Percentiles rank a stretch among this genome's conserved stretches.
phyloP scores from a whole-genome alignment of 1,284 basidiomycete species.

The Rhodotorula sp. region DNA sequence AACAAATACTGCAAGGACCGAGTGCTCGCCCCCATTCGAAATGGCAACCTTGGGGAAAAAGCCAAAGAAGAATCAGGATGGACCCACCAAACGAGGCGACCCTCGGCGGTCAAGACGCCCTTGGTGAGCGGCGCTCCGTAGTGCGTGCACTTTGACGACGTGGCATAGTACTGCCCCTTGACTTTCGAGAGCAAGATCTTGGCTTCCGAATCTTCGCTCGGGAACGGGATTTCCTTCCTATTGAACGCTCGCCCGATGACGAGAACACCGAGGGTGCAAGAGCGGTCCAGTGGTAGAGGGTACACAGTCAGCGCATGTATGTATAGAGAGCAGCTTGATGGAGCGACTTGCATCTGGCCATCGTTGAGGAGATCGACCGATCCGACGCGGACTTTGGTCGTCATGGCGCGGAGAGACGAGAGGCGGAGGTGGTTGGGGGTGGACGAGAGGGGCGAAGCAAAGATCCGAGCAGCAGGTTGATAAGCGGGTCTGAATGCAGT shows the following conservation, averaged over 20 bases:
- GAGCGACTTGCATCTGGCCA: slow-evolving; percentile 17
- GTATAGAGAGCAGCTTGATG: neutral
- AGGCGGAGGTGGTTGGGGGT: neutral
- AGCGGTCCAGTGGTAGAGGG: no score
- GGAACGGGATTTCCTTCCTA: slow-evolving; percentile 80
- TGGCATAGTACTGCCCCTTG: slow-evolving; percentile 57
- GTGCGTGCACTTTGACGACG: slow-evolving; percentile 83
- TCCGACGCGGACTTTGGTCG: slow-evolving; percentile 15
- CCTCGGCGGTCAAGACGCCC: slow-evolving; percentile 75
- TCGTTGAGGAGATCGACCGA: slow-evolving; percentile 15
- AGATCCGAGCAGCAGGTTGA: no score
- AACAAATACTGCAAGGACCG: no score
- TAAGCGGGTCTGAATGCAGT: neutral
- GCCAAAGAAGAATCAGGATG: neutral
- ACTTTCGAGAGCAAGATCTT: slow-evolving; percentile 73
- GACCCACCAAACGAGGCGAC: slow-evolving; percentile 67
- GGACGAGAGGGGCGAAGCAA: neutral
- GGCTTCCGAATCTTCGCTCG: slow-evolving; percentile 55
- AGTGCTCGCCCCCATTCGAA: no score
- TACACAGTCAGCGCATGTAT: neutral
- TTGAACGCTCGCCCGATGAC: no score
- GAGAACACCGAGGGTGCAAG: no score
- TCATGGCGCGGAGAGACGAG: neutral
- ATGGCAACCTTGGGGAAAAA: neutral
- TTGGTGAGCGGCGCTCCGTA: slow-evolving; percentile 78